Evolutionary conservation across 208 protist species (phyloP).

Genomic region (Trichomonas tenax): DNA sequence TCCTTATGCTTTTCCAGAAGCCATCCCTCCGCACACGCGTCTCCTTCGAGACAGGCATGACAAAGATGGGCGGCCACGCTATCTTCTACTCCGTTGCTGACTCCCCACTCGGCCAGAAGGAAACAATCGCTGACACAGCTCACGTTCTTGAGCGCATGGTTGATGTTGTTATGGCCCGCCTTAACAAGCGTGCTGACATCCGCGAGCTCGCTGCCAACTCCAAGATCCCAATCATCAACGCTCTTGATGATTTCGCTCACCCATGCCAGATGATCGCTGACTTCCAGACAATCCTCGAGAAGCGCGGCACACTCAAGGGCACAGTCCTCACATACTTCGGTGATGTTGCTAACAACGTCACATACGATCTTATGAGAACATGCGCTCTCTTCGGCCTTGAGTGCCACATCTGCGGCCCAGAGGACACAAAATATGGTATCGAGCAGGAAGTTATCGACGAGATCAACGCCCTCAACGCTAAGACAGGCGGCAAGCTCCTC

Average conservation of each 20-base stretch:
- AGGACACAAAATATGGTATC: constrained; percentile 18
- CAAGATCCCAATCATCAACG: constrained; percentile 60
- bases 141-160: constrained; percentile 53
- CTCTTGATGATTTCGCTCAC: constrained; percentile 37
- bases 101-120: constrained; percentile 57
- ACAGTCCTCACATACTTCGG: constrained; percentile 48
- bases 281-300: constrained; percentile 53
- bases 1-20: constrained; percentile 63
- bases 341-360: constrained; percentile 58
- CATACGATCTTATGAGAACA: constrained; percentile 57
- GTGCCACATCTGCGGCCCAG: constrained; percentile 40
- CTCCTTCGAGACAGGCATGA: constrained; percentile 61
- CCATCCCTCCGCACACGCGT: constrained; percentile 58
- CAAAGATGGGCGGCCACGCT: constrained; percentile 57
- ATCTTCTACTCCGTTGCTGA: constrained; percentile 56
- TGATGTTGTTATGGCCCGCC: constrained; percentile 50
- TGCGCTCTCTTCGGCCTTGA: constrained; percentile 46
- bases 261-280: constrained; percentile 50
- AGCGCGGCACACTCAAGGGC: constrained; percentile 34
- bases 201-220: constrained; percentile 33
- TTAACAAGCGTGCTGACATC: constrained; percentile 44
- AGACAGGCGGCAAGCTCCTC: constrained; percentile 27
- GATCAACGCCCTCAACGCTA: constrained; percentile 20
- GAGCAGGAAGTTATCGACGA: constrained; percentile 49
- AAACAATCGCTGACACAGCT: constrained; percentile 48